These are phyloP conservation scores for Carpinus fangiana DNA, from an alignment of 306 rosid genomes.

Conservation along the genomic window DNA sequence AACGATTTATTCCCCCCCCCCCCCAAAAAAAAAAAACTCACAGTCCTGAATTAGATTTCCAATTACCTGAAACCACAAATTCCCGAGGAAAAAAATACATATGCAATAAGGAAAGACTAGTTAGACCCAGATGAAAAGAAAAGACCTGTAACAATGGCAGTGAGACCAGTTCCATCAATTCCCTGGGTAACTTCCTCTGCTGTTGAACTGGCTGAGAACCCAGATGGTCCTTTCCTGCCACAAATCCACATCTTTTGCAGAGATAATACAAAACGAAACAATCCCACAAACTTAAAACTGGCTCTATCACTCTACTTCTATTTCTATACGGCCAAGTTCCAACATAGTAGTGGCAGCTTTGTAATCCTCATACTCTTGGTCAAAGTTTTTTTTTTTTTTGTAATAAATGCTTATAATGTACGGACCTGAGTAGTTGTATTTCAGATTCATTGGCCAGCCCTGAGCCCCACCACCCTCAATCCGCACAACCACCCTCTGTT, in stretches of 20 bases:
- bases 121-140: conserved; percentile 1
- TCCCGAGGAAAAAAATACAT: neutral
- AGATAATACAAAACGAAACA: neutral
- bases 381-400: too few relatives aligned
- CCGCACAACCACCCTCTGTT: too few relatives aligned
- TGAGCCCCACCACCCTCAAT: too few relatives aligned
- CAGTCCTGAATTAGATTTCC: neutral
- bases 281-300: too few relatives aligned
- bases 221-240: conserved; percentile 57
- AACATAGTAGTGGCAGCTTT: too few relatives aligned
- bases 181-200: conserved; percentile 55
- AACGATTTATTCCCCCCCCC: neutral
- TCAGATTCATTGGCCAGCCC: too few relatives aligned
- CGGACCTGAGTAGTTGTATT: too few relatives aligned
- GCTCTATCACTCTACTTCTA: too few relatives aligned
- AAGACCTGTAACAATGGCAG: conserved; percentile 56
- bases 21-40: neutral
- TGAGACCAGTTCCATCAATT: conserved; percentile 52
- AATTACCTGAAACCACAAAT: neutral
- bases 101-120: neutral
- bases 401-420: too few relatives aligned
- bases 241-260: conserved; percentile 45
- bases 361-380: too few relatives aligned
- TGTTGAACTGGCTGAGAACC: conserved; percentile 51
- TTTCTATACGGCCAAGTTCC: too few relatives aligned